phyloP scores from a whole-genome alignment of 768 basidiomycete species.

The Kondoa subrosea region DNA sequence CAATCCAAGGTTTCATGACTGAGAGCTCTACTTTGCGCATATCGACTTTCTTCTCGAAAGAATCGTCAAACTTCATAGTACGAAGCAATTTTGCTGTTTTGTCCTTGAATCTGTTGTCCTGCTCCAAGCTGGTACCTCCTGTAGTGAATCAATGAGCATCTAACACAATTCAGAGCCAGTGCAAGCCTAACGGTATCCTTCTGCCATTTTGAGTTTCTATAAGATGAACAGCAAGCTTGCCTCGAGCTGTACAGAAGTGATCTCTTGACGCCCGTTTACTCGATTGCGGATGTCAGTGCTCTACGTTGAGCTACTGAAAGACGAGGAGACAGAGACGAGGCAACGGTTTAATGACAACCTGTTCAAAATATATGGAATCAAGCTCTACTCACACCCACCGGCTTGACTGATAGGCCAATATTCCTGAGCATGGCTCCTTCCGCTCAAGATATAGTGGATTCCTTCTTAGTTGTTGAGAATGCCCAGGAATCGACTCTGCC shows the following conservation, averaged over 20 bases:
- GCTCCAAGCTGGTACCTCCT: conserved; percentile 8
- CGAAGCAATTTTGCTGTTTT: conserved; percentile 20
- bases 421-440: neutral
- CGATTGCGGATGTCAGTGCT: no score
- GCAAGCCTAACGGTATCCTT: neutral
- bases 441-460: neutral
- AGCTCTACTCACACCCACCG: no score
- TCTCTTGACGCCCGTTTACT: no score
- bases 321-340: no score
- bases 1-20: conserved; percentile 89
- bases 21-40: conserved; percentile 58
- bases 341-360: no score
- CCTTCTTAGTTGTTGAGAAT: neutral
- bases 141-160: neutral
- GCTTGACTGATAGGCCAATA: no score
- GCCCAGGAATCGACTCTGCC: neutral
- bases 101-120: conserved; percentile 21
- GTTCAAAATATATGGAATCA: no score
- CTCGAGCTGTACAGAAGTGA: no score
- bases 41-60: conserved; percentile 27
- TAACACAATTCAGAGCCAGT: neutral
- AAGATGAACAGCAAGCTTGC: no score
- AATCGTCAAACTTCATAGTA: conserved; percentile 21
- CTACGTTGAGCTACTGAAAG: no score
- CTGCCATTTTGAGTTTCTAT: neutral